A percentile compares a stretch with the other conserved stretches of the same genome.
Evolutionary conservation across 1,284 basidiomycete genomes (phyloP).

Genomic region (Amylostereum chailletii): DNA sequence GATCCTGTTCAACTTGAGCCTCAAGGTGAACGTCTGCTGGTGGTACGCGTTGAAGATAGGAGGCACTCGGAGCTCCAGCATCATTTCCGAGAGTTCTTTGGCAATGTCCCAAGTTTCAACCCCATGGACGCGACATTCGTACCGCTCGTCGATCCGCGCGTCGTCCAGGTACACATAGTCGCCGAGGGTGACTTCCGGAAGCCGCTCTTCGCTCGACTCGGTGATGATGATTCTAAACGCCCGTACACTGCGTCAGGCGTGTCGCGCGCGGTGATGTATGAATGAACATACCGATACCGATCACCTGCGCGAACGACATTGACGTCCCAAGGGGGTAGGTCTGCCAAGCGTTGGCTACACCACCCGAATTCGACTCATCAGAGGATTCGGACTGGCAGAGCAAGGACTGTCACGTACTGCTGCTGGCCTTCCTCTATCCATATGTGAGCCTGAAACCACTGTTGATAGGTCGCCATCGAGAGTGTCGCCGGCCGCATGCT

Average conservation of each 20-base stretch:
- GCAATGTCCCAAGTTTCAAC: neutral
- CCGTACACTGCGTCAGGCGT: neutral
- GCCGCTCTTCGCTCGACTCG: slow-evolving; percentile 6
- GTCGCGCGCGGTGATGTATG: neutral
- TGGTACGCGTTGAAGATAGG: neutral
- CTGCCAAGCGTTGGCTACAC: slow-evolving; percentile 26
- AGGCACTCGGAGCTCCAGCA: neutral
- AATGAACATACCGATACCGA: neutral
- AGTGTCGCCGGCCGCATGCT: slow-evolving; percentile 14
- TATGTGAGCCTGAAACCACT: slow-evolving; percentile 31
- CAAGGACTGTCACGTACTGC: slow-evolving; percentile 21
- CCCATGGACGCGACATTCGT: slow-evolving; percentile 12
- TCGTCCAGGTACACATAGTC: slow-evolving; percentile 2
- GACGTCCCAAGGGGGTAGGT: neutral
- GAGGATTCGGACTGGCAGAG: neutral
- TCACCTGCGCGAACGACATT: neutral
- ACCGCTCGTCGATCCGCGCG: neutral
- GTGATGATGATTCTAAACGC: neutral
- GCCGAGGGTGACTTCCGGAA: slow-evolving; percentile 4
- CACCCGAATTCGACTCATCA: neutral
- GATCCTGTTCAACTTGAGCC: neutral
- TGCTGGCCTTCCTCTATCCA: slow-evolving; percentile 39
- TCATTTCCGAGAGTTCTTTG: neutral
- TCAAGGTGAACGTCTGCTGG: neutral
- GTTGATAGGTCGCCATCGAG: slow-evolving; percentile 26